Evolutionary conservation across 352 stramenopile genomes (phyloP).

Genomic region (Phytophthora colocasiae): DNA sequence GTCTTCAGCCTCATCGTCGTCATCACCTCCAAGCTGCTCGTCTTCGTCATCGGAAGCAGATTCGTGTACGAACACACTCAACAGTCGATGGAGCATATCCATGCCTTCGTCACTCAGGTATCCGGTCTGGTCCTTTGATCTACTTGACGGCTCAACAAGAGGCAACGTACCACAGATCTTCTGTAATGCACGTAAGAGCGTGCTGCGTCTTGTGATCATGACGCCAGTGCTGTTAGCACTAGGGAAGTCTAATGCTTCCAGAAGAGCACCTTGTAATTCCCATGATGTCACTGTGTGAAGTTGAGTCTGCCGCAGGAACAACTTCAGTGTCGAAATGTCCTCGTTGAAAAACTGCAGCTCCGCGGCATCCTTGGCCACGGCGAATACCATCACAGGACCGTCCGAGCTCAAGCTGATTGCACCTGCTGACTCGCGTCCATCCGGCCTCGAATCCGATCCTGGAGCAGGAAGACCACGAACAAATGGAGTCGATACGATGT

Average conservation of each 20-base stretch:
- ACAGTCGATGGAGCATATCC: constrained; percentile 67
- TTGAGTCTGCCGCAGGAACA: constrained; percentile 74
- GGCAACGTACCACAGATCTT: constrained; percentile 47
- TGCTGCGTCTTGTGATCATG: constrained; percentile 47
- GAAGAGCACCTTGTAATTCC: constrained; percentile 46
- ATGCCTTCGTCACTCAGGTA: constrained; percentile 66
- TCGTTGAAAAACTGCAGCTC: constrained; percentile 89
- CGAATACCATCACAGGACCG: constrained; percentile 85
- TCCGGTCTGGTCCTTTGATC: constrained; percentile 25
- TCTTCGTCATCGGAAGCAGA: constrained; percentile 41
- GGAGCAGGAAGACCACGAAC: constrained; percentile 39
- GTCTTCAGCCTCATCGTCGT: constrained; percentile 61
- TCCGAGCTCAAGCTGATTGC: constrained; percentile 69
- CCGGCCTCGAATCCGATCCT: constrained; percentile 10
- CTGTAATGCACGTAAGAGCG: constrained; percentile 64
- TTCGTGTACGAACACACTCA: constrained; percentile 73
- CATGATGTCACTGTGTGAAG: constrained; percentile 55
- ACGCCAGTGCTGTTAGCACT: constrained; percentile 24
- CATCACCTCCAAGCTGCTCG: constrained; percentile 36
- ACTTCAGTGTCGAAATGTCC: constrained; percentile 68
- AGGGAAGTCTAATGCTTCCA: constrained; percentile 46
- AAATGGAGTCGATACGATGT: constrained; percentile 82
- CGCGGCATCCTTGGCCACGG: constrained; percentile 64
- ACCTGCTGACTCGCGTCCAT: constrained; percentile 47
- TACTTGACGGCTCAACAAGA: constrained; percentile 26